These are phyloP conservation scores for Phaeosphaeriaceae sp. DNA, from an alignment of 2,329 filamentous ascomycete genomes.

Conservation along the genomic window DNA sequence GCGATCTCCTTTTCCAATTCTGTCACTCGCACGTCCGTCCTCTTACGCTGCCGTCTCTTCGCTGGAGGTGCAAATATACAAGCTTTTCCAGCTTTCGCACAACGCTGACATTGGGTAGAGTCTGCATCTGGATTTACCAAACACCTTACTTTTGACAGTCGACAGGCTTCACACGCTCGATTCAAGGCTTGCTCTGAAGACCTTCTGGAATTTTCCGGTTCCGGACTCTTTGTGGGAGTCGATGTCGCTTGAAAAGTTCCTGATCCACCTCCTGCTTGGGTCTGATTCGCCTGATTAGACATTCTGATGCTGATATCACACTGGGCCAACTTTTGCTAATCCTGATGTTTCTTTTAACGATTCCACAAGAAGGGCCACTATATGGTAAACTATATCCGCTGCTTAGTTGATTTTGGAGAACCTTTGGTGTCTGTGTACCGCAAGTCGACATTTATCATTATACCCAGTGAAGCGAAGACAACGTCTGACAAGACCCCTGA, in stretches of 20 bases:
- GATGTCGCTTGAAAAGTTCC: constrained; percentile 18
- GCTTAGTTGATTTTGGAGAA: too few relatives aligned
- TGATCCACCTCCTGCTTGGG: constrained; percentile 8
- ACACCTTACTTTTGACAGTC: constrained; percentile 46
- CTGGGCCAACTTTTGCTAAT: neutral
- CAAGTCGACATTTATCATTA: constrained; percentile 6
- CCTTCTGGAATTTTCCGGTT: constrained; percentile 25
- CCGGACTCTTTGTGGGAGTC: constrained; percentile 19
- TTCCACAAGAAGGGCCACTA: too few relatives aligned
- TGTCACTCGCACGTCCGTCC: constrained; percentile 46
- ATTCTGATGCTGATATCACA: constrained; percentile 6
- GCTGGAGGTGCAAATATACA: constrained; percentile 47
- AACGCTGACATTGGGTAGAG: constrained; percentile 43
- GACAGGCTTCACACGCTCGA: constrained; percentile 45
- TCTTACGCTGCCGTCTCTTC: constrained; percentile 44
- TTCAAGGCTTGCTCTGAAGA: constrained; percentile 40
- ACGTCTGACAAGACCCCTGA: neutral
- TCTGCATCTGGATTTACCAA: constrained; percentile 31
- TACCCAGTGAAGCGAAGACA: neutral
- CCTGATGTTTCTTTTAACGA: too few relatives aligned
- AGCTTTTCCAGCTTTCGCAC: constrained; percentile 39
- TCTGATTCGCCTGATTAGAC: constrained; percentile 14
- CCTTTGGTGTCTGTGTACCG: neutral
- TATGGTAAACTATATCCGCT: too few relatives aligned
- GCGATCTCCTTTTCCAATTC: constrained; percentile 46